phyloP scores from a whole-genome alignment of 495 filamentous ascomycete species.

The Cladorrhinum samala region DNA sequence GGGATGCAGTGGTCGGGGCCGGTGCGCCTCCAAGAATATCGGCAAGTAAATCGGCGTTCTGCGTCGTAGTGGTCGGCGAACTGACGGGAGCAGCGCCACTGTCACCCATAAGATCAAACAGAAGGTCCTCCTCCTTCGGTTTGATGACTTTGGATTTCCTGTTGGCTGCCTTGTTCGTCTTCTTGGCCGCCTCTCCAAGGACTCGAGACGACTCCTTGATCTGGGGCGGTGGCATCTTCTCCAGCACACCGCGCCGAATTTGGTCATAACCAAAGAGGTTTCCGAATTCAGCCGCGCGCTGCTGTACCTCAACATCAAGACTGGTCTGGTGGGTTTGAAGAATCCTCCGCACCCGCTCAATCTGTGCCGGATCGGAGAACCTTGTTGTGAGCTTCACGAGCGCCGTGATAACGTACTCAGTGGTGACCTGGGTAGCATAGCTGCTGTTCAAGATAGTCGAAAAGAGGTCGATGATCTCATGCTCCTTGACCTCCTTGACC shows the following conservation, averaged over 20 bases:
- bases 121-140: constrained; percentile 79
- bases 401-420: constrained; percentile 92
- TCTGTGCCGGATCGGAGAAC: constrained; percentile 70
- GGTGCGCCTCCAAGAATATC: constrained; percentile 73
- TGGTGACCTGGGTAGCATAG: constrained; percentile 80
- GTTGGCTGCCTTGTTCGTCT: constrained; percentile 66
- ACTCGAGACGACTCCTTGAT: constrained; percentile 91
- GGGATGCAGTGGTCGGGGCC: constrained; percentile 44
- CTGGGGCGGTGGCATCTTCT: constrained; percentile 95
- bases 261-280: constrained; percentile 89
- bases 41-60: constrained; percentile 78
- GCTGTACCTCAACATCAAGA: constrained; percentile 91
- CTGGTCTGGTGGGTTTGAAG: constrained; percentile 69
- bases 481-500: constrained; percentile 82
- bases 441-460: constrained; percentile 86
- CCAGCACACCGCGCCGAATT: constrained; percentile 81
- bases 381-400: constrained; percentile 93
- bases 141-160: constrained; percentile 72
- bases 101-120: constrained; percentile 90
- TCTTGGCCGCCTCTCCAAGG: constrained; percentile 78
- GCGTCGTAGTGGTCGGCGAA: constrained; percentile 54
- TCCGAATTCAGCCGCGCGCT: constrained; percentile 87
- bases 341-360: constrained; percentile 76
- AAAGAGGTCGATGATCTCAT: constrained; percentile 86
- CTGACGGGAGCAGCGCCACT: constrained; percentile 44